These are phyloP conservation scores for Calophaca sinica DNA, from an alignment of 306 rosid genomes.

Conservation along the genomic window DNA sequence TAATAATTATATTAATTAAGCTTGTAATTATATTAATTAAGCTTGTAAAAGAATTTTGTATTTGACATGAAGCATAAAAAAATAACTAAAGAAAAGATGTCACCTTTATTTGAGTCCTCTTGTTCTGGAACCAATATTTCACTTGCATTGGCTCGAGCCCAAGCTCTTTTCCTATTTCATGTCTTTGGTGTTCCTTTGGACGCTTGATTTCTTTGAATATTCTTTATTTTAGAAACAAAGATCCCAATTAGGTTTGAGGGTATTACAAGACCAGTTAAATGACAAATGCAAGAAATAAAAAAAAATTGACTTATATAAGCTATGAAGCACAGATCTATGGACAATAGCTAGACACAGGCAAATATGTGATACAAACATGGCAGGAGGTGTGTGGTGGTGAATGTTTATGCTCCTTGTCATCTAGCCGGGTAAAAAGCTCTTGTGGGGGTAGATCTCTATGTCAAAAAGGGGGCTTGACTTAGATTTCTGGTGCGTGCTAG, in stretches of 20 bases:
- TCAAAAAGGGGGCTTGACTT: too few relatives aligned
- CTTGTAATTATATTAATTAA: not conserved
- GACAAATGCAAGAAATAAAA: not conserved
- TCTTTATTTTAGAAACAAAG: conserved; percentile 45
- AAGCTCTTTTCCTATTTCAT: conserved; percentile 53
- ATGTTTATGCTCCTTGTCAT: too few relatives aligned
- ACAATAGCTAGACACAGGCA: conserved; percentile 39
- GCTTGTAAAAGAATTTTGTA: not conserved
- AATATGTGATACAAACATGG: too few relatives aligned
- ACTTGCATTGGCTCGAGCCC: conserved; percentile 72
- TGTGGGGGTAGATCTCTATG: too few relatives aligned
- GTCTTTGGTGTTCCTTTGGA: conserved; percentile 62
- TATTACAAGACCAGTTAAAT: not conserved
- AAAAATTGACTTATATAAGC: conserved; percentile 44
- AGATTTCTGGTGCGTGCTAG: too few relatives aligned
- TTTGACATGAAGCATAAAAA: too few relatives aligned
- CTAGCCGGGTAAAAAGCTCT: too few relatives aligned
- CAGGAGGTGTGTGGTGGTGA: too few relatives aligned
- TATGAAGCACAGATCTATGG: conserved; percentile 45
- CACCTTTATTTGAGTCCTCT: conserved; percentile 75
- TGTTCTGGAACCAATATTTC: conserved; percentile 84
- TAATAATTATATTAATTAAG: not conserved
- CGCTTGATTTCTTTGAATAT: conserved; percentile 52
- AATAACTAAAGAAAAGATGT: not conserved
- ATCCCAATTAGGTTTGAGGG: not conserved